A percentile compares a stretch with the other conserved stretches of the same genome.
phyloP scores from a whole-genome alignment of 768 basidiomycete genomes.

The Boletus reticulatus region DNA sequence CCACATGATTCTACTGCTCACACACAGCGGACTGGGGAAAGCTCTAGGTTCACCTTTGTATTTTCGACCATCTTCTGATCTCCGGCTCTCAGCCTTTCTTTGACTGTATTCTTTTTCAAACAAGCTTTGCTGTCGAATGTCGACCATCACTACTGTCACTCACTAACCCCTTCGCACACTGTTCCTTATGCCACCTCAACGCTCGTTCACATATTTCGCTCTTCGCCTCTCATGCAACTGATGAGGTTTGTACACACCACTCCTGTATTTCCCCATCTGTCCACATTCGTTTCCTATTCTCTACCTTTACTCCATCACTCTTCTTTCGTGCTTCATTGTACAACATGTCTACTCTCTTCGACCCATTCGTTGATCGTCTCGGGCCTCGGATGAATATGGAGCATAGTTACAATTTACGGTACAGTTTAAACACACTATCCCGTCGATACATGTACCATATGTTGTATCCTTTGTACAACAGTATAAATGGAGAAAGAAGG shows the following conservation, averaged over 20 bases:
- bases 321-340: slow-evolving; percentile 18
- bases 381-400: slow-evolving; percentile 1
- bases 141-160: not conserved
- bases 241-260: slow-evolving; percentile 8
- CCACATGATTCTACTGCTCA: not conserved
- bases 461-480: slow-evolving; percentile 24
- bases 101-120: not conserved
- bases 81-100: not conserved
- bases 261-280: not conserved
- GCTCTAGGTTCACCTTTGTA: not conserved
- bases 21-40: not conserved
- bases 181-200: not conserved
- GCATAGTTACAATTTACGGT: slow-evolving; percentile 17
- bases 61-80: not conserved
- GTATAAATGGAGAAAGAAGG: slow-evolving; percentile 19
- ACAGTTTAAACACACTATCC: slow-evolving; percentile 6
- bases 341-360: not conserved
- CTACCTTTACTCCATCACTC: not conserved
- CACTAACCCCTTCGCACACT: slow-evolving; percentile 1
- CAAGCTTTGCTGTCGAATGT: not conserved
- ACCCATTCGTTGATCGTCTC: slow-evolving; percentile 14
- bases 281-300: not conserved
- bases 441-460: slow-evolving; percentile 19
- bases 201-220: slow-evolving; percentile 1
- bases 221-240: not conserved